Conservation (phyloP, 2,329 filamentous ascomycete species). For the Fusarium burgessii region DNA sequence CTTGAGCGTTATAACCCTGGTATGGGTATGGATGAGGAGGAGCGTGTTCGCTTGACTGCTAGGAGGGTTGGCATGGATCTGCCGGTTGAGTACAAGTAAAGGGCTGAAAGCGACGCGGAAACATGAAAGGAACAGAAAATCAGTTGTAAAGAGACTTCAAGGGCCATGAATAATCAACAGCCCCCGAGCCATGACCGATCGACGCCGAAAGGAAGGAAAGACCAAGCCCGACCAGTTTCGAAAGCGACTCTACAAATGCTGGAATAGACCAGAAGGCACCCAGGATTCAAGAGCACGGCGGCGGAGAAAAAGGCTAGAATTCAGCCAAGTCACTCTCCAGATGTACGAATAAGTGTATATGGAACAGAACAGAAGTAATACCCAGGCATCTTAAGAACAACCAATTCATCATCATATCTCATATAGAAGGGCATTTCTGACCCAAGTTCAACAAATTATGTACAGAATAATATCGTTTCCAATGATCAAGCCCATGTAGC, state of each 20-base stretch:
- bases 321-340: neutral
- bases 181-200: neutral
- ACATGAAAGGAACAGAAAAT: neutral
- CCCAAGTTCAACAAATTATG: conserved; percentile 33
- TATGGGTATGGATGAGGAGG: conserved; percentile 86
- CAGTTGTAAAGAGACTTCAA: neutral
- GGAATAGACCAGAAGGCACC: neutral
- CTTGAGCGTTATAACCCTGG: conserved; percentile 95
- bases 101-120: neutral
- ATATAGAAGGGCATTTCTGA: conserved; percentile 19
- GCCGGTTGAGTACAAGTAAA: conserved; percentile 69
- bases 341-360: conserved; percentile 42
- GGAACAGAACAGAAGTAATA: conserved; percentile 29
- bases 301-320: neutral
- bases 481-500: conserved; percentile 32
- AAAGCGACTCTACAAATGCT: neutral
- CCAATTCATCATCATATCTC: conserved; percentile 35
- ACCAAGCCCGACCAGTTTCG: neutral
- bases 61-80: conserved; percentile 91
- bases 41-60: conserved; percentile 85
- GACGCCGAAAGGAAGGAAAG: neutral
- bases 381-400: conserved; percentile 14
- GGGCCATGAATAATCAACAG: neutral
- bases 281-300: neutral
- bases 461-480: conserved; percentile 38